A percentile compares a stretch with the other conserved stretches of the same genome.
Conservation (phyloP, 148 eudicot genomes). For the Nepenthes mirabilis region DNA sequence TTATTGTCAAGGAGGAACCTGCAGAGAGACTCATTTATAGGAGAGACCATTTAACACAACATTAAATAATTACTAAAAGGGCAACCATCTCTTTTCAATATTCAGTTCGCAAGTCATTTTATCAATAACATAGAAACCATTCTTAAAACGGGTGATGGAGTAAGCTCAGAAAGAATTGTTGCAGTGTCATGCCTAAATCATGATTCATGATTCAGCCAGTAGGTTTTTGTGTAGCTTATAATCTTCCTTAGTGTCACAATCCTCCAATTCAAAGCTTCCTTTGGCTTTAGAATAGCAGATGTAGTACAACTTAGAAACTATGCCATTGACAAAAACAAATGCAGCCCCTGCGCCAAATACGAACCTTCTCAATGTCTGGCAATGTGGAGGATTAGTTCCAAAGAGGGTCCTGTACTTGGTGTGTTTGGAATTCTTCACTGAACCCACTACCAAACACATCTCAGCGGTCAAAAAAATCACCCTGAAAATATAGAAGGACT, state of each 20-base stretch:
- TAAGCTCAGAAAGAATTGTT: no score
- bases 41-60: no score
- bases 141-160: no score
- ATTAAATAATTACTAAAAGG: no score
- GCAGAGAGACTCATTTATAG: no score
- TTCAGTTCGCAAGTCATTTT: no score
- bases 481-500: slow-evolving; percentile 14
- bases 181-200: no score
- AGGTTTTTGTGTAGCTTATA: no score
- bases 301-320: slow-evolving; percentile 37
- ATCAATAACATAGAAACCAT: no score
- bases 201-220: no score
- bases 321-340: slow-evolving; percentile 31
- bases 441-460: slow-evolving; percentile 40
- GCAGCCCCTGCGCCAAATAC: slow-evolving; percentile 53
- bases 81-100: no score
- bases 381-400: slow-evolving; percentile 11
- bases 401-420: slow-evolving; percentile 9
- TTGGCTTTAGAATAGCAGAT: slow-evolving; percentile 23
- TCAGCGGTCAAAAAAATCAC: slow-evolving; percentile 37
- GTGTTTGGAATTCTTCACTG: slow-evolving; percentile 38
- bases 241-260: slow-evolving; percentile 4
- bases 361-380: slow-evolving; percentile 48
- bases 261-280: neutral
- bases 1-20: no score